These are phyloP conservation scores for Podospora fimiseda DNA, from an alignment of 495 filamentous ascomycete species.

Conservation along the genomic window DNA sequence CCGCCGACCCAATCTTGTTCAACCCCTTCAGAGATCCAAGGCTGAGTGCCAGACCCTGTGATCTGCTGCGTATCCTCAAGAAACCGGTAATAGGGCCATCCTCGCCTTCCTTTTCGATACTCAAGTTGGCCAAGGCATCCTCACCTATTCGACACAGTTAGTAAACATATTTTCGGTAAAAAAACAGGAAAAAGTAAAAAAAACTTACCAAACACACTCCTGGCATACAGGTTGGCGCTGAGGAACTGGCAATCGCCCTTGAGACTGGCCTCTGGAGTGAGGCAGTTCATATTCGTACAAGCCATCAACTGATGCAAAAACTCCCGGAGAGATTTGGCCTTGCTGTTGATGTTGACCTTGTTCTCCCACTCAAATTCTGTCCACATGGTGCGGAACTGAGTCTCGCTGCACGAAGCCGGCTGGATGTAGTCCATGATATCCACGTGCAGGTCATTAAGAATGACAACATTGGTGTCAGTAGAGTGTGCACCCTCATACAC, in stretches of 20 bases:
- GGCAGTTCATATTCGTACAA: conserved; percentile 95
- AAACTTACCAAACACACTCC: conserved; percentile 96
- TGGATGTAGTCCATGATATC: conserved; percentile 99
- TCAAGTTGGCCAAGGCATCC: conserved; percentile 96
- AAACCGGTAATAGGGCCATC: conserved; percentile 97
- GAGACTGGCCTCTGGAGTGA: conserved; percentile 92
- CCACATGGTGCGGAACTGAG: conserved; percentile 99
- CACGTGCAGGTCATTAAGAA: conserved; percentile 96
- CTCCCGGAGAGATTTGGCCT: conserved; percentile 84
- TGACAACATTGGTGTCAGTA: conserved; percentile 95
- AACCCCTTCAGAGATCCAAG: conserved; percentile 92
- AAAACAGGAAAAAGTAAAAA: background rate
- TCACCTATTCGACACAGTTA: conserved; percentile 56
- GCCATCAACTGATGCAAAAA: conserved; percentile 96
- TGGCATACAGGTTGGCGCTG: conserved; percentile 94
- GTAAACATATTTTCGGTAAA: background rate
- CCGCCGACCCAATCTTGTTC: conserved; percentile 63
- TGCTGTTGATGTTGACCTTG: conserved; percentile 99
- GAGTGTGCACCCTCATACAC: conserved; percentile 95
- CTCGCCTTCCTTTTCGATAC: conserved; percentile 95
- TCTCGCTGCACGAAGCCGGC: conserved; percentile 92
- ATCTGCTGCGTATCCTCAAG: conserved; percentile 94
- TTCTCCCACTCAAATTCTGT: conserved; percentile 99
- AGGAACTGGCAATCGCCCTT: conserved; percentile 98
- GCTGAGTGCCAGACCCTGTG: conserved; percentile 90